These are phyloP conservation scores for Schwanniomyces occidentalis DNA, from an alignment of 805 yeast genomes.

Conservation along the genomic window DNA sequence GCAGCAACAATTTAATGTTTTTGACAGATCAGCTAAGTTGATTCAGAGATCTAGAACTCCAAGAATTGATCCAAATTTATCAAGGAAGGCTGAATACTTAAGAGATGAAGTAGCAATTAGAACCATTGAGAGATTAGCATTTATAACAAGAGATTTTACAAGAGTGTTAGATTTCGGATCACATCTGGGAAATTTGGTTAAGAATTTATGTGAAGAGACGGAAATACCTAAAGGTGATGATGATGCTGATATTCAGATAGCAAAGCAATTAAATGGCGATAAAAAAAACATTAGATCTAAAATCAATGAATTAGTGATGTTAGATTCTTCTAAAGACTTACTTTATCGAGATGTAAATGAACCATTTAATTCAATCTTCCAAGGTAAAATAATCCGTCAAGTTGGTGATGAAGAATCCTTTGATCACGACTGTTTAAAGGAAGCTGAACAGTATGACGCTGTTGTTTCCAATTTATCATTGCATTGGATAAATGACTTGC, in stretches of 20 bases:
- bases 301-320: slow-evolving; percentile 58
- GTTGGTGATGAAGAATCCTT: slow-evolving; percentile 71
- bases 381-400: slow-evolving; percentile 47
- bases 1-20: slow-evolving; percentile 37
- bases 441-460: slow-evolving; percentile 56
- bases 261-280: slow-evolving; percentile 50
- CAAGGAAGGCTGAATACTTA: slow-evolving; percentile 66
- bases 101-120: slow-evolving; percentile 72
- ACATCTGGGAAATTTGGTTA: slow-evolving; percentile 64
- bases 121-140: slow-evolving; percentile 73
- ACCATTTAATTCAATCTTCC: slow-evolving; percentile 42
- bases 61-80: slow-evolving; percentile 36
- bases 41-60: slow-evolving; percentile 62
- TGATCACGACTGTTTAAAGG: slow-evolving; percentile 39
- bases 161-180: slow-evolving; percentile 71
- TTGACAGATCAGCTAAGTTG: slow-evolving; percentile 62
- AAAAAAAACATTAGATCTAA: slow-evolving; percentile 52
- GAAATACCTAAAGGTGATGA: slow-evolving; percentile 22
- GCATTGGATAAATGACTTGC: slow-evolving; percentile 90
- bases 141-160: slow-evolving; percentile 63
- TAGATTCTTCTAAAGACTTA: slow-evolving; percentile 59
- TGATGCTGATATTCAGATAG: slow-evolving; percentile 40
- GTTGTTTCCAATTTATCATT: slow-evolving; percentile 70
- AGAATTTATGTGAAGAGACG: slow-evolving; percentile 33
- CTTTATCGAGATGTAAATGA: slow-evolving; percentile 51